Conservation (phyloP, 345 rosid species). For the Fremontodendron californicum region DNA sequence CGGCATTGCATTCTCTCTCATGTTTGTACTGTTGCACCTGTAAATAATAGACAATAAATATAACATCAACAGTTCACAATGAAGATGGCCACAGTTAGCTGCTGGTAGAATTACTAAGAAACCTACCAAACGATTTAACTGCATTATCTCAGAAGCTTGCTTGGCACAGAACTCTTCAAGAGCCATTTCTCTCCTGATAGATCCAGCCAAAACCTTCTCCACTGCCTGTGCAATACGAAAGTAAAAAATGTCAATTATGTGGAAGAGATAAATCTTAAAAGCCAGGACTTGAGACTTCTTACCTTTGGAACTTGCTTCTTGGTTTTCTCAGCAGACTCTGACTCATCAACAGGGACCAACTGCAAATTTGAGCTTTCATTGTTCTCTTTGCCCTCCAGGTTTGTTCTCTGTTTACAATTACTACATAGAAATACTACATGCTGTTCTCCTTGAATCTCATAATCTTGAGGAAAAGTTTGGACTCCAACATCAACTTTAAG, state of each 20-base stretch:
- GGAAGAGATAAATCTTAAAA: background rate
- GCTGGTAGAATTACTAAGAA: conserved; percentile 17
- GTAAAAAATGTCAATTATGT: conserved; percentile 7
- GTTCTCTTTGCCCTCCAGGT: conserved; percentile 40
- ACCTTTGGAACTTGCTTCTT: conserved; percentile 82
- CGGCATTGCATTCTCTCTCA: conserved; percentile 93
- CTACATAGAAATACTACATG: conserved; percentile 44
- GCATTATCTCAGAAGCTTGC: conserved; percentile 81
- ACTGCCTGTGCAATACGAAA: conserved; percentile 63
- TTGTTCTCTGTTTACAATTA: conserved; percentile 49
- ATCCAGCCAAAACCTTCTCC: conserved; percentile 92
- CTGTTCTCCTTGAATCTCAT: conserved; percentile 33
- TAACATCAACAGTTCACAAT: conserved; percentile 10
- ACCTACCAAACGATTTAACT: conserved; percentile 88
- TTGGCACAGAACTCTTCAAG: conserved; percentile 85
- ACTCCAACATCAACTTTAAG: conserved; percentile 76
- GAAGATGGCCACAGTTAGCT: conserved; percentile 3
- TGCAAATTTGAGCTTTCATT: conserved; percentile 52
- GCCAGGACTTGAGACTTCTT: conserved; percentile 18
- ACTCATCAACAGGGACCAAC: conserved; percentile 54
- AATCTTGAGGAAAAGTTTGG: conserved; percentile 59
- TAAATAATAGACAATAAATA: conserved; percentile 17
- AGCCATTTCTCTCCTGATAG: conserved; percentile 98
- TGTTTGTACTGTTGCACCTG: conserved; percentile 99
- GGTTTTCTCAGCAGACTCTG: conserved; percentile 60